These are phyloP conservation scores for Pythium pectinolyticum DNA, from an alignment of 352 stramenopile genomes.

Conservation along the genomic window DNA sequence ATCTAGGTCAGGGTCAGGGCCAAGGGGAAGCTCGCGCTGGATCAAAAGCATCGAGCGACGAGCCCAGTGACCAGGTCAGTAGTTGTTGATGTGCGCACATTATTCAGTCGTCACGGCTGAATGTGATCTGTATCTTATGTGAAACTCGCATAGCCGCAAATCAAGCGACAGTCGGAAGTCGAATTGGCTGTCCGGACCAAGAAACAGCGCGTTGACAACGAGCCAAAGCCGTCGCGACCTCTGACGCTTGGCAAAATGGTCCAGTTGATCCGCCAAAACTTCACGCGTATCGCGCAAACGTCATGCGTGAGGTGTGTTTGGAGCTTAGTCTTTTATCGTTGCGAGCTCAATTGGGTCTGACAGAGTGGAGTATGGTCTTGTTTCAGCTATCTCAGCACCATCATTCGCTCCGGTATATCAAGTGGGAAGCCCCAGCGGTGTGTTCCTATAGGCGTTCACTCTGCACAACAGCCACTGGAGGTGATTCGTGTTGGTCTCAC, in stretches of 20 bases:
- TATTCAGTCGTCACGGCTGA: too few relatives aligned
- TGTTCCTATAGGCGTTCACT: not conserved
- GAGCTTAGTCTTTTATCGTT: not conserved
- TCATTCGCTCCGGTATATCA: slow-evolving; percentile 2
- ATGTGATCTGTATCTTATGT: not conserved
- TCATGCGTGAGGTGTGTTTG: slow-evolving; percentile 22
- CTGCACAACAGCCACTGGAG: not conserved
- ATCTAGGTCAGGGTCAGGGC: too few relatives aligned
- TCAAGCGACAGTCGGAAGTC: slow-evolving; percentile 11
- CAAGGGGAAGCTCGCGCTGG: too few relatives aligned
- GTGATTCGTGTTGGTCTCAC: not conserved
- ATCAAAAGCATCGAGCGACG: too few relatives aligned
- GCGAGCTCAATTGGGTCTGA: not conserved
- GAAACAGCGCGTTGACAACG: slow-evolving; percentile 7
- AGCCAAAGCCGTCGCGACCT: not conserved
- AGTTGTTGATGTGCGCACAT: too few relatives aligned
- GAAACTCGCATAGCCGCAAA: too few relatives aligned
- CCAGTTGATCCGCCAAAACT: not conserved
- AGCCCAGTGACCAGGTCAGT: too few relatives aligned
- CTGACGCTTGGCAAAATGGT: slow-evolving; percentile 14
- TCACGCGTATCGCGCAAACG: slow-evolving; percentile 8
- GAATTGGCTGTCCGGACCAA: not conserved
- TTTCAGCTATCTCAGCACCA: slow-evolving; percentile 19
- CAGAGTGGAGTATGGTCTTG: not conserved
- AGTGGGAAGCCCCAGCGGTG: slow-evolving; percentile 9